Base-by-base conservation (phyloP, 768 basidiomycete species). In the Dendrothele bispora region DNA sequence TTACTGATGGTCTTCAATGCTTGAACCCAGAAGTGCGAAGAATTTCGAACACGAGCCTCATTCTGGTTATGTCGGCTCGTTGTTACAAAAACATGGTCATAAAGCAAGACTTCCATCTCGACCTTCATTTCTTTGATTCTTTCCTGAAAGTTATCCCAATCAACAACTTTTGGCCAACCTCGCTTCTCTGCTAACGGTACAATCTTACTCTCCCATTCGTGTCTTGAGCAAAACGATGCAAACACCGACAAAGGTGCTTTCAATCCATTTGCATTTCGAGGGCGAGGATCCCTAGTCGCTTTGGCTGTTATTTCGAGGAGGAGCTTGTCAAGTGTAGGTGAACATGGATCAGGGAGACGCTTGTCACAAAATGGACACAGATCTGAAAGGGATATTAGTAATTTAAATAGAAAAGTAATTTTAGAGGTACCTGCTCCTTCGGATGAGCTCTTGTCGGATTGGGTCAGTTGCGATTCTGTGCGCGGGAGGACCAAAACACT, bases 311-410 rank as follows among this genome's bases (percentile, higher is more conserved):
- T 78, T 2, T 67, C 62, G 2, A 68, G 62, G 12, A 91, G 69
- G 17, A 93, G 70, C 4, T 68, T 67, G 17, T 58, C 56, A 25
- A 92, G 71, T 20, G 74, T 65, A 1, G 81, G 77, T 0, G 88
- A 86, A 4, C 84, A 85, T 3, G 71, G 64, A 2, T 70, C 49
- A 1, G 91, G 91, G 10, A 91, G 71, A 1, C 69, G 75, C 17
- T 79, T 75, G 55, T 93, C 91, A 53, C 91, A 93, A 61, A 85
- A 93, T 0, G 91, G 89, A 58, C 91, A 93, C 2, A 91, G 66
- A n/a, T n/a, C n/a, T n/a, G n/a, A n/a, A n/a, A n/a, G n/a, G n/a
- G n/a, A n/a, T n/a, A n/a, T n/a, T n/a, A n/a, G n/a, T n/a, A n/a
- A n/a, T n/a, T n/a, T n/a, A n/a, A n/a, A n/a, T n/a, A n/a, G n/a